Conservation (phyloP, 2,329 filamentous ascomycete species). For the Pseudocercospora cruenta region DNA sequence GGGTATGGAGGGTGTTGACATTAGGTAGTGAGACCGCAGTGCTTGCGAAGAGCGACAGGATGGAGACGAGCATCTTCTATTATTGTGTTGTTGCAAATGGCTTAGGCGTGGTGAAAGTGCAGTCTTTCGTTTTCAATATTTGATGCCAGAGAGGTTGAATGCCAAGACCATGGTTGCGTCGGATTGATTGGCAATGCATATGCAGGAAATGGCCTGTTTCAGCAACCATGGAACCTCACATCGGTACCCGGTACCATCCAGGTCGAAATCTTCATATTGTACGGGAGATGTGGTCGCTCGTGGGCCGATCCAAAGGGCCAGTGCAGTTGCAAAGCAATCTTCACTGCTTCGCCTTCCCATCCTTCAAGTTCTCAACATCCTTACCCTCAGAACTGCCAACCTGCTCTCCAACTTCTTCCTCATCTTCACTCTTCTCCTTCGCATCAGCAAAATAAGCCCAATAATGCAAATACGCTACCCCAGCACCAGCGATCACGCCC, state of each 20-base stretch:
- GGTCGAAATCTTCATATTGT: no score
- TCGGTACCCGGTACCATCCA: no score
- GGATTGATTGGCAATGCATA: neutral
- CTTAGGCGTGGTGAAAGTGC: no score
- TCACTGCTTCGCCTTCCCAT: constrained; percentile 21
- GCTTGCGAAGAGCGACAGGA: no score
- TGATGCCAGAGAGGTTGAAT: neutral
- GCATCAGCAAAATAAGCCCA: constrained; percentile 22
- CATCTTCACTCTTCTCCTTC: constrained; percentile 1
- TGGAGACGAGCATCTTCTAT: no score
- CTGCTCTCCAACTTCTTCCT: neutral
- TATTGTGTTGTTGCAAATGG: no score
- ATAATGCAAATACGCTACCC: constrained; percentile 21
- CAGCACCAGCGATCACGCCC: constrained; percentile 1
- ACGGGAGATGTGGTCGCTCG: no score
- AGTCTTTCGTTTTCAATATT: no score
- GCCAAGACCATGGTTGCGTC: neutral
- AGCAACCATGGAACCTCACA: no score
- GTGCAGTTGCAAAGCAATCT: no score
- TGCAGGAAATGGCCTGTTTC: neutral
- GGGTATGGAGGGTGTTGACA: neutral
- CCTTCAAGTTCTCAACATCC: constrained; percentile 23
- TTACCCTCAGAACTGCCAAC: constrained; percentile 12
- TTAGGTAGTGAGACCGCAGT: neutral
- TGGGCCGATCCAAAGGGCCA: no score